Base-by-base conservation (phyloP, 129 eudicot genomes). In the Chrysanthemum makinoi region DNA sequence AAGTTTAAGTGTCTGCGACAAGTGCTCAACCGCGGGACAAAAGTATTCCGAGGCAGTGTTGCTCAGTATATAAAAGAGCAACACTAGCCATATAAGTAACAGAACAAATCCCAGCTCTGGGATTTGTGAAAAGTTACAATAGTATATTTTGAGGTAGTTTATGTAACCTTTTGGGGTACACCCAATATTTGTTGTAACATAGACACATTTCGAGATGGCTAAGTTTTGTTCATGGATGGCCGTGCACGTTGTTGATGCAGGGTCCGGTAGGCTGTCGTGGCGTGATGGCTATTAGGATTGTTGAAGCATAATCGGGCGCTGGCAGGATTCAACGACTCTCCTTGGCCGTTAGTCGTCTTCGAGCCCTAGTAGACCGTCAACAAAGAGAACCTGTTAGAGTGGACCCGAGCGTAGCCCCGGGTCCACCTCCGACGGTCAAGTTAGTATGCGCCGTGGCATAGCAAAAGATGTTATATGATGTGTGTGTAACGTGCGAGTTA, bases 41-140 rank as follows among this genome's bases (percentile, higher is more conserved):
- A 88, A 88, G 84, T 86, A 88, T 4, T 81, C 87, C 6, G 96
- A 62, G 10, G 96, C 82, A 0, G 96, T 88, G 71, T 84, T 78
- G 28, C 84, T 87, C 28, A 89, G 24, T 1, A 89, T 43, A 35
- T 89, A 89, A 68, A 89, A 86, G 60, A 89, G 76, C 10, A 82
- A 50, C 10, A 82, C 61, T 10, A 89, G 84, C 96, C 96, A 89
- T 18, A 86, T 14, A 6, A 84, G 58, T 55, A 89, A 84, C 2
- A 84, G 12, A 22, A 62, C 15, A 65, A 84, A 83, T 0, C 86
- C 96, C 1, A 86, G 6, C 26, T 67, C 53, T 0, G 89, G 89
- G 6, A 58, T 53, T 33, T 18, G 55, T 2, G 78, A 71, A 13
- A 69, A 77, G 71, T 19, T 81, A 61, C 96, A 89, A 74, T 86